Base-by-base conservation (phyloP, 2,329 filamentous ascomycete genomes). In the Trichoderma sp. region DNA sequence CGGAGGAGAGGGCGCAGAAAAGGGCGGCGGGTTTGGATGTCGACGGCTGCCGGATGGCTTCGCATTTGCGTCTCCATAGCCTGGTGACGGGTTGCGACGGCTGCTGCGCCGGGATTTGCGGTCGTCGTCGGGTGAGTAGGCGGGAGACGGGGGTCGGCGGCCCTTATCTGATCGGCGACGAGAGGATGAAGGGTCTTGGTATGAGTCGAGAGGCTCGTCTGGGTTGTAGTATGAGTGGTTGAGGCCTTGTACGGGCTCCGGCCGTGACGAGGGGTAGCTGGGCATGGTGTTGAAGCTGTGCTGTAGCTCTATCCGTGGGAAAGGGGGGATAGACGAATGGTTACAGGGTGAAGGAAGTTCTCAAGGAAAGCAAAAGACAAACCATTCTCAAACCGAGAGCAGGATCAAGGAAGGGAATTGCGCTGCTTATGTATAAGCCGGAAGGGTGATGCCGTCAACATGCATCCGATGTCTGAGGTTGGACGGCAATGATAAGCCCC, bases 181-280 rank as follows among this genome's bases (percentile, higher is more conserved):
- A 32, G 69, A 64, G 3, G 71, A 26, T 5, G 67, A 28, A 15
- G 60, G 8, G 1, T 28, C 34, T 21, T 34, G 34, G 11, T 18
- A 61, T 6, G 57, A 21, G 15, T 43, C 61, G 26, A 63, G 15
- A 3, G 62, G 28, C 28, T 47, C 69, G 28, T 72, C 63, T 15
- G 72, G 47, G 6, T 68, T 6, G 18, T 73, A 72, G 34, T 72
- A 73, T 47, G 71, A 71, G 6, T 58, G 32, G 47, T 73, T 73
- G 56, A 73, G 71, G 53, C 71, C 71, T 21, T 43, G 60, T 28
- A 53, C 18, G 14, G 24, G 14, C 12, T 66, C 62, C 2, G 66
- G 60, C 15, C 66, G 53, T 24, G 63, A 63, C 18, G 70, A 58
- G 15, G 61, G 47, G n/a, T 56, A 67, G 56, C 9, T n/a, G 5